Evolutionary conservation across 2,329 filamentous ascomycete species (phyloP), one percentile per base, ranked within the genome.

Genomic region (Saccharata proteae): DNA sequence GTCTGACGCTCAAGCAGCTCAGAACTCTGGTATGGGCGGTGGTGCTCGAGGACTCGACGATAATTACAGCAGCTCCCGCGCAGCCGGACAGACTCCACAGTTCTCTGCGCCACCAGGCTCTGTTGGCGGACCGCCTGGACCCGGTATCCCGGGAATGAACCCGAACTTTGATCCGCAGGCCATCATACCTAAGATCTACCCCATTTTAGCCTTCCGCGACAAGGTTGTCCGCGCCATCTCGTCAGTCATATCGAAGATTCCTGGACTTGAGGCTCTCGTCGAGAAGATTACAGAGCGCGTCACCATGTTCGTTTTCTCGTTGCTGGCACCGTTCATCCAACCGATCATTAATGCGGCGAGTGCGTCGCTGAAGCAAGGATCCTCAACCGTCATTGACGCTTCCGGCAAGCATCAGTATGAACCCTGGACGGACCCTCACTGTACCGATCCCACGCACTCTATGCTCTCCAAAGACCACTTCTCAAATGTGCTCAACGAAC

Each of bases 251-350:
- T 76, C 85, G 45, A 94, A 92, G 62, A 80, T 98, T 22, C 90
- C 90, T 0, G 88, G 88, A 1, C 67, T 98, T 4, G 84, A 93
- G 57, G 62, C 77, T 38, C 64, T 94, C n/a, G 74, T 96, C 14
- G 88, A 96, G 41, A 88, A 84, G 45, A 93, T 98, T 46, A 83
- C 80, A 34, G 90, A 98, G 60, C 88, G 81, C 2, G 65, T 98
- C 23, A 93, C 88, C 0, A 69, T 93, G 5, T 96, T 96, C 51
- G 74, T 98, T 30, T 70, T 98, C 39, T 86, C 85, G 5, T 70
- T 98, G 1, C 68, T 98, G 12, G 83, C 90, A 1, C 90, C 90
- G 0, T 96, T 92, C 54, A 71, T 98, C 39, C 75, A 85, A 34
- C 90, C 90, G 8, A 79, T 98, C 50, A 94, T 98, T 55, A 80